phyloP scores from a whole-genome alignment of 2,329 filamentous ascomycete genomes.

The Talaromyces rugulosus region DNA sequence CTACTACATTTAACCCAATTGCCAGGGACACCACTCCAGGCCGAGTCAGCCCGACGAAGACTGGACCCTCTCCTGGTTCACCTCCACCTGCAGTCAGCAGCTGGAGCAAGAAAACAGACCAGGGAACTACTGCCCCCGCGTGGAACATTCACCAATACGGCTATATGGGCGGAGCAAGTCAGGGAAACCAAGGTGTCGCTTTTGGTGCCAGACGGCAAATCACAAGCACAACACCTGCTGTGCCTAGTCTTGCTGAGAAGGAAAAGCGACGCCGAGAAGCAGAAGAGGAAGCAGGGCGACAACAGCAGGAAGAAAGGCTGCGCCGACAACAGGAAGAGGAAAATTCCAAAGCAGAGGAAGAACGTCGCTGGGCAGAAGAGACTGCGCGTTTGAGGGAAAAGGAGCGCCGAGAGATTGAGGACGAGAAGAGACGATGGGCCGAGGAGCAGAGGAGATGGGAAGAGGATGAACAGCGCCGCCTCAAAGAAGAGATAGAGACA shows the following conservation, averaged over 20 bases:
- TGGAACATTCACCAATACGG: slow-evolving; percentile 99
- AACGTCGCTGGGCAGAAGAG: slow-evolving; percentile 46
- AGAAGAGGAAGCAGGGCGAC: slow-evolving; percentile 51
- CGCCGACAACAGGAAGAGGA: slow-evolving; percentile 43
- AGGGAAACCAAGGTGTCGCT: slow-evolving; percentile 88
- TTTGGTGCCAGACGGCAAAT: slow-evolving; percentile 93
- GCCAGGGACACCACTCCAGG: slow-evolving; percentile 35
- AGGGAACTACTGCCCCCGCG: slow-evolving; percentile 75
- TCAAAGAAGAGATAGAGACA: slow-evolving; percentile 68
- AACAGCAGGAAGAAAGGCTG: slow-evolving; percentile 47
- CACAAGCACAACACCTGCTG: slow-evolving; percentile 71
- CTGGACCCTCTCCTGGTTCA: slow-evolving; percentile 22
- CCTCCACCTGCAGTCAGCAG: slow-evolving; percentile 63
- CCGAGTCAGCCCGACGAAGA: slow-evolving; percentile 59
- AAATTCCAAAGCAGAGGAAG: slow-evolving; percentile 41
- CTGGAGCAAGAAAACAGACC: slow-evolving; percentile 84
- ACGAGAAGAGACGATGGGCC: slow-evolving; percentile 44
- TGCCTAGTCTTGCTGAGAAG: slow-evolving; percentile 81
- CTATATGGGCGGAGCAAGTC: slow-evolving; percentile 95
- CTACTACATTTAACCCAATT: slow-evolving; percentile 42
- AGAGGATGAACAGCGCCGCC: slow-evolving; percentile 67
- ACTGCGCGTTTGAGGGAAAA: slow-evolving; percentile 49
- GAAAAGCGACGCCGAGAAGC: slow-evolving; percentile 62
- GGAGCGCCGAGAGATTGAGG: slow-evolving; percentile 40
- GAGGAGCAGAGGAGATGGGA: slow-evolving; percentile 67